Conservation (phyloP, 352 stramenopile species). For the Phytophthora kernoviae region DNA sequence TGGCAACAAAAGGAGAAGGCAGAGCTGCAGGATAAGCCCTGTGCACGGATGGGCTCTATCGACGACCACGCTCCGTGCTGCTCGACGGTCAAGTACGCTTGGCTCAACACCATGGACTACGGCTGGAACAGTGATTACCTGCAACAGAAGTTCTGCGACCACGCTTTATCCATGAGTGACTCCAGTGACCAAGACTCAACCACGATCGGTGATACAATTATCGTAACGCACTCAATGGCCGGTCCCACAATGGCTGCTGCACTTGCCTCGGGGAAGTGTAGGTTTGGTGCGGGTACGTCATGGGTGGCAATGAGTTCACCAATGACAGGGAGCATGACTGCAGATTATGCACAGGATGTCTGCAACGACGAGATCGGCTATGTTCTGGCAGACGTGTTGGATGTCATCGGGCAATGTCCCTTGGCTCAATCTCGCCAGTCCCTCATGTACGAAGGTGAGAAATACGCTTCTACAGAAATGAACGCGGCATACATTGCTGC, state of each 20-base stretch:
- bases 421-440: conserved; percentile 15
- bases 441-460: conserved; percentile 36
- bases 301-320: conserved; percentile 26
- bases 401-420: conserved; percentile 41
- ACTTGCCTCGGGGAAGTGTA: conserved; percentile 5
- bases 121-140: conserved; percentile 19
- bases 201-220: conserved; percentile 17
- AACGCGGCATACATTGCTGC: conserved; percentile 30
- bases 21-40: conserved; percentile 20
- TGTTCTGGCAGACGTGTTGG: conserved; percentile 16
- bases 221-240: conserved; percentile 27
- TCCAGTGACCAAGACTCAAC: neutral
- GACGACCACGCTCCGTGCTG: conserved; percentile 26
- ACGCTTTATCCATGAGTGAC: conserved; percentile 14
- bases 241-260: conserved; percentile 22
- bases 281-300: neutral
- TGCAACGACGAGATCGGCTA: conserved; percentile 28
- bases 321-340: conserved; percentile 31
- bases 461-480: conserved; percentile 21
- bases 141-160: conserved; percentile 27
- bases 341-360: conserved; percentile 32
- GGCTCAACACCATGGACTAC: conserved; percentile 23
- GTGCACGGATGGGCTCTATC: conserved; percentile 13
- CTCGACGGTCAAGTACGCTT: conserved; percentile 20
- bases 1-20: conserved; percentile 16